These are phyloP conservation scores for Cordyceps javanica DNA, from an alignment of 2,329 filamentous ascomycete genomes.

Conservation along the genomic window DNA sequence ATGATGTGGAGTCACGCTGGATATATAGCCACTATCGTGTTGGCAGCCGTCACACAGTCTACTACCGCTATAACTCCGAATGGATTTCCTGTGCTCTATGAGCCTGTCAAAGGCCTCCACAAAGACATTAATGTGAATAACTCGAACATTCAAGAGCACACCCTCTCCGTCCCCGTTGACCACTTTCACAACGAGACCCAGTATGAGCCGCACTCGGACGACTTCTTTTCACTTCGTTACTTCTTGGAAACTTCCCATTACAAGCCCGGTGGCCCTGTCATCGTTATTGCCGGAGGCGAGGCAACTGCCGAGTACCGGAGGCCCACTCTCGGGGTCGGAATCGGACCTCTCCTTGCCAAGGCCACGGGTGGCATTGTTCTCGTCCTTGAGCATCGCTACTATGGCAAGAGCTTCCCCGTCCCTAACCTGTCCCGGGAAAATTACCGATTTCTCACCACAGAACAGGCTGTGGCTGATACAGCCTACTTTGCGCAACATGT, in stretches of 20 bases:
- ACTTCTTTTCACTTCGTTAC: conserved; percentile 65
- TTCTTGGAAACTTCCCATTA: conserved; percentile 78
- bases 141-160: conserved; percentile 11
- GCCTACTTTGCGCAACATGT: conserved; percentile 74
- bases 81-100: too few species aligned
- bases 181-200: conserved; percentile 75
- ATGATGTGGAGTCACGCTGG: not conserved
- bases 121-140: not conserved
- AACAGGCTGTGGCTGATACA: conserved; percentile 75
- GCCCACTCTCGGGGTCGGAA: conserved; percentile 68
- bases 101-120: too few species aligned
- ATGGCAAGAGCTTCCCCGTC: conserved; percentile 68
- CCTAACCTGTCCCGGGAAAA: conserved; percentile 59
- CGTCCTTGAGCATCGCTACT: conserved; percentile 82
- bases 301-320: conserved; percentile 55
- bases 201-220: conserved; percentile 71
- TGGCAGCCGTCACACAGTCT: not conserved
- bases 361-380: conserved; percentile 71
- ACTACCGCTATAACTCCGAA: not conserved
- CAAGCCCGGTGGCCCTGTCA: conserved; percentile 70
- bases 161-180: conserved; percentile 54
- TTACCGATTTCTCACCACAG: conserved; percentile 74
- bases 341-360: conserved; percentile 62
- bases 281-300: conserved; percentile 70
- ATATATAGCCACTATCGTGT: not conserved